Base-by-base conservation (phyloP, 139 green algal genomes). In the Spirogloea muscicola region DNA sequence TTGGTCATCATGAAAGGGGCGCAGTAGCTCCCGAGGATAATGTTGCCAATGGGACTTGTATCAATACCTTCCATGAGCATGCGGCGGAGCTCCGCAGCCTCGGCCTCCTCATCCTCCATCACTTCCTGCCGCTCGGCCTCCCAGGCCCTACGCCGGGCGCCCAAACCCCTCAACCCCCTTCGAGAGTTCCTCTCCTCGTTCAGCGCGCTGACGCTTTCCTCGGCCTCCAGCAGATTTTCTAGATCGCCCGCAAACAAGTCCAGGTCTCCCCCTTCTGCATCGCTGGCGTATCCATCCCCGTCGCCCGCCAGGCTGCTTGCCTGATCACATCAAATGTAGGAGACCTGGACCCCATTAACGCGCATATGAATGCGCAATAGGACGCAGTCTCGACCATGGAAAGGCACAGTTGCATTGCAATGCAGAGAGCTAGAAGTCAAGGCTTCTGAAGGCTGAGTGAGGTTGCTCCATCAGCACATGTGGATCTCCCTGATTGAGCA, bases 131-230 rank as follows among this genome's bases (percentile, higher is more conserved):
- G 49, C 49, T 84, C 37, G 31, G 27, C 65, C 49, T 78, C 21
- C 49, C 59, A 25, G 3, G 18, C 18, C 44, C 25, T 31, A 21
- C 61, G 31, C 38, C 69, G 9, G n/a, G 25, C n/a, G 43, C 41
- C 49, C 27, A 25, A 16, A 21, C 72, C n/a, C 33, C 61, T 6
- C 31, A 38, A 25, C 62, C 41, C 49, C 27, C 38, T 18, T 58
- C 72, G 37, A 0, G 27, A 62, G 9, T 79, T 49, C 74, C 40
- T 80, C 16, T 74, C 40, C 63, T 6, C 6, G 21, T 39, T 68
- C 37, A 64, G 60, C 37, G 27, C 72, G 16, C 82, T 77, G 57
- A 80, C 83, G 13, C 59, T 79, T 29, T 80, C 77, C 39, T 88
- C 64, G 10, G 66, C 79, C 49, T 86, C 68, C 2, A 59, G 58